Conservation (phyloP, 2,329 filamentous ascomycete genomes). For the Phaeosphaeria sp. region DNA sequence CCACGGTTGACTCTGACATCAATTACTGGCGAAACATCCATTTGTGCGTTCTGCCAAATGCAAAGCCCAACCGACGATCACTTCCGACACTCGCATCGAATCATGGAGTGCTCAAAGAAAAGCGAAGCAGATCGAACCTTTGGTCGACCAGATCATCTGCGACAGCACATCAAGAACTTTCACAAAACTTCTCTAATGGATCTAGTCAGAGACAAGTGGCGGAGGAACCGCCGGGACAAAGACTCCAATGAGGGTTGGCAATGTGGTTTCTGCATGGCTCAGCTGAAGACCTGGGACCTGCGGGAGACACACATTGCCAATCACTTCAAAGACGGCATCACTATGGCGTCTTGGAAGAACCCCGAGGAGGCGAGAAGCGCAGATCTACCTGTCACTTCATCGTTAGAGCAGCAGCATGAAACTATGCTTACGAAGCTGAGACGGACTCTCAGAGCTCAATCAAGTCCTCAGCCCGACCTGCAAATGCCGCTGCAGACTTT, state of each 20-base stretch:
- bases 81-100: constrained; percentile 34
- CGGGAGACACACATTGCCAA: constrained; percentile 41
- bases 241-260: constrained; percentile 27
- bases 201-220: constrained; percentile 37
- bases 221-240: constrained; percentile 22
- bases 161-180: constrained; percentile 45
- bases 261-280: constrained; percentile 40
- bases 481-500: not conserved
- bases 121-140: constrained; percentile 38
- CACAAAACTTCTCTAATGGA: constrained; percentile 33
- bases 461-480: not conserved
- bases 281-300: constrained; percentile 35
- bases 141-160: constrained; percentile 40
- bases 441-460: not conserved
- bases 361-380: not conserved
- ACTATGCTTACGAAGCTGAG: not conserved
- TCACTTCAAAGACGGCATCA: constrained; percentile 42
- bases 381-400: not conserved
- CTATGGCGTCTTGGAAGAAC: constrained; percentile 36
- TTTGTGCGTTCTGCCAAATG: constrained; percentile 41
- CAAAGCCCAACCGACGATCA: constrained; percentile 39
- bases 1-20: constrained; percentile 25
- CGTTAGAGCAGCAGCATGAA: not conserved
- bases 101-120: constrained; percentile 39
- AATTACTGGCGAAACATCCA: constrained; percentile 7